Percentiles rank a stretch among this genome's conserved stretches.
These are phyloP conservation scores for Schoenoplectus tabernaemontani DNA, from an alignment of 202 grass and related monocot species.

Conservation along the genomic window DNA sequence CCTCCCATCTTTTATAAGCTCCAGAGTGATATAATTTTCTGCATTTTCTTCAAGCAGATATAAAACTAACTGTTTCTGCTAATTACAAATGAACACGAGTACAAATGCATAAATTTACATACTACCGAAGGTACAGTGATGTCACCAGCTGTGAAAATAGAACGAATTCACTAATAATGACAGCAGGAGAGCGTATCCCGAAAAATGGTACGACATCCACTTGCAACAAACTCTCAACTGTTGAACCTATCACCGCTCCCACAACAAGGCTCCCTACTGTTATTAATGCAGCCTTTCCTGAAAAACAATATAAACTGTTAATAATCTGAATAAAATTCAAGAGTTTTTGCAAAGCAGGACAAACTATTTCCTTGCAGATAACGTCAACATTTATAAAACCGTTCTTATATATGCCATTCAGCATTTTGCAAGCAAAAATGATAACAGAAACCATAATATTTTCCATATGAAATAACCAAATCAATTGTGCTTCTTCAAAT, in stretches of 20 bases:
- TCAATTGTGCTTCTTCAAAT: neutral
- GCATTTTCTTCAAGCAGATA: neutral
- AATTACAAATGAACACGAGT: conserved; percentile 42
- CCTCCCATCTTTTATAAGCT: neutral
- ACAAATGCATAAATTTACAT: conserved; percentile 20
- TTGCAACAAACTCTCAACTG: conserved; percentile 78
- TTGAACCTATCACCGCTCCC: conserved; percentile 65
- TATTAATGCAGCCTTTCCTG: conserved; percentile 90
- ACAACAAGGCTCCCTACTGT: conserved; percentile 62
- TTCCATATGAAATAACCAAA: neutral
- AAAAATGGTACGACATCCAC: conserved; percentile 85
- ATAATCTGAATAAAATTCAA: neutral
- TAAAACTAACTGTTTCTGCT: conserved; percentile 24
- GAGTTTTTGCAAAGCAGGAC: neutral
- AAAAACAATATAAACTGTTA: conserved; percentile 10
- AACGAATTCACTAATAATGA: conserved; percentile 92
- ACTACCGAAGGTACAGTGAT: conserved; percentile 76
- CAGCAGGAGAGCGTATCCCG: conserved; percentile 75
- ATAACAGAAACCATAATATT: neutral
- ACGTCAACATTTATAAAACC: neutral
- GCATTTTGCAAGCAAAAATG: neutral
- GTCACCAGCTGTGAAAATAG: conserved; percentile 80
- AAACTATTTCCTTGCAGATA: neutral
- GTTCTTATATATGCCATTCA: neutral
- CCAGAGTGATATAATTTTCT: neutral